Evolutionary conservation across 805 yeast genomes (phyloP), one percentile per base, ranked within the genome.

Genomic region (Wickerhamomyces rabaulensis): DNA sequence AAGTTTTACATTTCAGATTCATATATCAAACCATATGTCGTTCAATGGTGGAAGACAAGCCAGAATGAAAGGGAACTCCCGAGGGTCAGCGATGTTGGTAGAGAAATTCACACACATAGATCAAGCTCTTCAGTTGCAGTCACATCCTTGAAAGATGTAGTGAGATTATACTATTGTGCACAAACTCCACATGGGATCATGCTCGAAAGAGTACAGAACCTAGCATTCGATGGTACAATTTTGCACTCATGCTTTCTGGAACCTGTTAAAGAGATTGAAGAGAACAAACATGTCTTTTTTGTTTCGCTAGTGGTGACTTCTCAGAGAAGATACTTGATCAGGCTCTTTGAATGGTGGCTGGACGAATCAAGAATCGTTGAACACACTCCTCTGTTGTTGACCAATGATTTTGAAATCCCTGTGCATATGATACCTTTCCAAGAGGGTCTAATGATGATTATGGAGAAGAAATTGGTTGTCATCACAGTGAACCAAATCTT

Each of bases 1-100:
- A 57, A 75, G 20, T 52, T 75, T 23, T 73, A 64, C 56, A 53
- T 21, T 8, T 37, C 37, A 1, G 52, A 51, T 5, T 46, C 39
- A 4, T 31, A n/a, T 6, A 27, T 55, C 0, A 53, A 41, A 27
- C 79, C 79, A 1, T 71, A 68, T 49, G 70, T 71, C 9, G 76
- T 75, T 0, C 79, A 75, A 51, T 74, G 78, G 79, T 75, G 79
- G 80, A 67, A 50, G 58, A 29, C 56, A 57, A 37, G 51, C 44
- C 23, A 33, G 4, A 26, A 17, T 29, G 40, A 33, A 40, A 20
- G 33, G 45, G 19, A 60, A 57, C 22, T 47, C 56, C 40, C 52
- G 46, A 23, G 55, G 49, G 27, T 52, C 54, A 8, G 36, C 2
- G 61, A 58, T 19, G 49, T 53, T 35, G 66, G 67, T 6, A 52